Conservation (phyloP, 148 eudicot genomes). For the Chenopodium suecicum region DNA sequence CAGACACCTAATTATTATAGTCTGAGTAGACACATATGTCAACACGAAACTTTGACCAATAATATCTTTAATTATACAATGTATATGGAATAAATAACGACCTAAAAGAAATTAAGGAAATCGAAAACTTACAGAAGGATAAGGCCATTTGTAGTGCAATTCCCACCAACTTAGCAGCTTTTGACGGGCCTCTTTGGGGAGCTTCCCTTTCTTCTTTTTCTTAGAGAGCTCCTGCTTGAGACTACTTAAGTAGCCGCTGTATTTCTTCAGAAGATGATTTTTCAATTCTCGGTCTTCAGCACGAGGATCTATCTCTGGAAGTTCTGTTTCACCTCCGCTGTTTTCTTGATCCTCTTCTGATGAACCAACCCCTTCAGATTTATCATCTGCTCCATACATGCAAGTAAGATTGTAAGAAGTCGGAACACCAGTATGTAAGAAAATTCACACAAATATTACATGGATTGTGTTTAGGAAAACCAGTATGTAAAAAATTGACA, state of each 20-base stretch:
- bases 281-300: slow-evolving; percentile 92
- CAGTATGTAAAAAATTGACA: too few species aligned
- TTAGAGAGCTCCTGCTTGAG: slow-evolving; percentile 89
- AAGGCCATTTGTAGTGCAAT: slow-evolving; percentile 77
- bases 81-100: too few species aligned
- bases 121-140: slow-evolving; percentile 49
- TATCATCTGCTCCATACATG: slow-evolving; percentile 47
- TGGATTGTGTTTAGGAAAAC: too few species aligned
- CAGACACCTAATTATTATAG: too few species aligned
- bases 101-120: neutral
- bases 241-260: slow-evolving; percentile 87
- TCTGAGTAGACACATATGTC: too few species aligned
- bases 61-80: too few species aligned
- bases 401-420: neutral
- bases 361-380: slow-evolving; percentile 74
- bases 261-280: slow-evolving; percentile 78
- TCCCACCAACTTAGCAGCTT: slow-evolving; percentile 78
- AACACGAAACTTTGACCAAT: too few species aligned
- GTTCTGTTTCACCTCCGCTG: slow-evolving; percentile 82
- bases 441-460: too few species aligned
- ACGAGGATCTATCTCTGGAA: slow-evolving; percentile 80
- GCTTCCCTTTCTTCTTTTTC: slow-evolving; percentile 78
- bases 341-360: slow-evolving; percentile 89
- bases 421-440: too few species aligned
- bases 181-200: slow-evolving; percentile 70